phyloP scores from a whole-genome alignment of 768 basidiomycete genomes.

The Hemileccinum impolitum region DNA sequence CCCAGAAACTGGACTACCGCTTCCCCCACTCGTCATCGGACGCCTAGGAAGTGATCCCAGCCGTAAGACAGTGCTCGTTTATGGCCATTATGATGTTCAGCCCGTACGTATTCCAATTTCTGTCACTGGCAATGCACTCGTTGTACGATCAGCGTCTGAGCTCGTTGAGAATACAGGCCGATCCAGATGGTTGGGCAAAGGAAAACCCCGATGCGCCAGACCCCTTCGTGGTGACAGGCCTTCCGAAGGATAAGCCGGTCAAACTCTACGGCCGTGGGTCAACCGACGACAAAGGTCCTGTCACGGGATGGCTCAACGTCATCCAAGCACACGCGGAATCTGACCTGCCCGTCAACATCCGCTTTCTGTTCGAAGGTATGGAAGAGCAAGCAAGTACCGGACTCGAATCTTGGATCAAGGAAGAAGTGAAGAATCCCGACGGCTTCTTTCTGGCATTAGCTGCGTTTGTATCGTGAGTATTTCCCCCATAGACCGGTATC shows the following conservation, averaged over 20 bases:
- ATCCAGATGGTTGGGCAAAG: no score
- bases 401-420: constrained; percentile 74
- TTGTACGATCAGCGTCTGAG: no score
- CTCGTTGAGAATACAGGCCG: no score
- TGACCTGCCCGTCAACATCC: constrained; percentile 81
- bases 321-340: constrained; percentile 76
- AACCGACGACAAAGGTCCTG: constrained; percentile 88
- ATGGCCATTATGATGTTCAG: constrained; percentile 91
- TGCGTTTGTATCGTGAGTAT: constrained; percentile 43
- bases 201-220: no score
- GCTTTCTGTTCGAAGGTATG: constrained; percentile 92
- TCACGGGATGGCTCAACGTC: constrained; percentile 87
- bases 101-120: constrained; percentile 56
- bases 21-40: no score
- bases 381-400: constrained; percentile 79
- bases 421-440: constrained; percentile 69
- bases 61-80: constrained; percentile 67
- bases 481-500: no score
- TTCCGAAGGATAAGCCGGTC: no score
- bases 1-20: no score
- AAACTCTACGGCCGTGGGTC: constrained; percentile 80
- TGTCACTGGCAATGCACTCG: neutral
- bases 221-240: no score
- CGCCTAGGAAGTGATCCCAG: no score
- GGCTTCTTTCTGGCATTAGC: constrained; percentile 78